Conservation (phyloP, 441 rosid genomes). For the Raphanus hybrid region DNA sequence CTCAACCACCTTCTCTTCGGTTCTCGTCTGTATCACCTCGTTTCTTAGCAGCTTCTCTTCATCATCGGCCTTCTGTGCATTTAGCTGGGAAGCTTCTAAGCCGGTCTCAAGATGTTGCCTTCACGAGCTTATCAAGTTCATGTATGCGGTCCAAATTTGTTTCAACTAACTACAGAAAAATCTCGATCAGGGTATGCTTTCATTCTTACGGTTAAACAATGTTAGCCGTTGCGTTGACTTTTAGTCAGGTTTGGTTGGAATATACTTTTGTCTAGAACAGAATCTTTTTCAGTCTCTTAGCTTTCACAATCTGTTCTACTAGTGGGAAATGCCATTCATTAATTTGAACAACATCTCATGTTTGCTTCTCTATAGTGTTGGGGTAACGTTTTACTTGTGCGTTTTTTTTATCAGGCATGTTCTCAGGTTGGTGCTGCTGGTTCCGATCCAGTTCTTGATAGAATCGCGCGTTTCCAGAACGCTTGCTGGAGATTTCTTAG, state of each 20-base stretch:
- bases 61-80: not conserved
- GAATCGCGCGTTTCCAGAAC: conserved; percentile 65
- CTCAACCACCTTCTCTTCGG: conserved; percentile 49
- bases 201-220: conserved; percentile 10
- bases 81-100: too few species aligned
- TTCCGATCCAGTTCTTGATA: conserved; percentile 68
- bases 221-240: conserved; percentile 27
- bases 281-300: not conserved
- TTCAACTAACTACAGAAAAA: conserved; percentile 41
- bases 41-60: conserved; percentile 31
- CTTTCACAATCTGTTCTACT: not conserved
- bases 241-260: conserved; percentile 5
- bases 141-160: conserved; percentile 48
- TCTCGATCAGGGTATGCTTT: conserved; percentile 61
- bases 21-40: conserved; percentile 42
- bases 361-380: conserved; percentile 21
- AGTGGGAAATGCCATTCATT: not conserved
- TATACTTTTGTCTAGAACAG: not conserved
- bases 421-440: conserved; percentile 79
- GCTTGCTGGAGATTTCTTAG: conserved; percentile 97
- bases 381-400: not conserved
- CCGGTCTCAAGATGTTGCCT: conserved; percentile 24
- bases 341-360: conserved; percentile 13
- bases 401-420: conserved; percentile 58
- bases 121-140: conserved; percentile 44